Base-by-base conservation (phyloP, 2,329 filamentous ascomycete species). In the Nectriaceae sp. region DNA sequence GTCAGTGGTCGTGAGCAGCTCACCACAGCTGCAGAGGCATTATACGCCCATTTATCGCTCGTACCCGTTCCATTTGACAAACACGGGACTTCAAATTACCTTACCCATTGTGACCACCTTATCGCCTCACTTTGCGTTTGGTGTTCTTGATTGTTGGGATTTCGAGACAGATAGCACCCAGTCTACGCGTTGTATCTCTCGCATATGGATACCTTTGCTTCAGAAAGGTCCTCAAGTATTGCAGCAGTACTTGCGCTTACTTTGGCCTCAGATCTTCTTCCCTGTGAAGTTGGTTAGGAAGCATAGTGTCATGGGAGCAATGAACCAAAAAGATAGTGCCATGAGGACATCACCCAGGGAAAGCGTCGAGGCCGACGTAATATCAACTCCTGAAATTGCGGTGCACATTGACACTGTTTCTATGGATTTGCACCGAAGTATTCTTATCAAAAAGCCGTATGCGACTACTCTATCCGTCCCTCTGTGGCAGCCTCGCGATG, bases 401-500 rank as follows among this genome's bases (percentile, higher is more conserved):
- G 39, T 43, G 13, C 40, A 43, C 29, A 13, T 51, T 16, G 49
- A 51, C 18, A n/a, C 38, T 18, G 40, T 47, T 3, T 40, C 49
- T 11, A 47, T 41, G 16, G 41, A 36, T 11, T 44, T 29, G 33
- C 39, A 42, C 19, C 16, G 21, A 18, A 44, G 24, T 19, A 52
- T 52, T 11, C 13, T 48, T 11, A 52, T 52, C 15, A 48, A 45
- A 10, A 49, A 49, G 38, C 42, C 49, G 6, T 48, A 41, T 22
- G 46, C 46, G 15, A 40, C 45, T 21, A 49, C 38, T 5, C 16
- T 52, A 4, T 18, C 26, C 21, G 31, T 44, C 6, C 41, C 46
- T 15, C 18, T 33, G 13, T 49, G 42, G 41, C 45, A 49, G 15
- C 41, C 46, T n/a, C 40, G 40, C 13, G 40, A 44, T 16, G 40